Evolutionary conservation across 345 rosid genomes (phyloP).

Genomic region (Brassica carinata): DNA sequence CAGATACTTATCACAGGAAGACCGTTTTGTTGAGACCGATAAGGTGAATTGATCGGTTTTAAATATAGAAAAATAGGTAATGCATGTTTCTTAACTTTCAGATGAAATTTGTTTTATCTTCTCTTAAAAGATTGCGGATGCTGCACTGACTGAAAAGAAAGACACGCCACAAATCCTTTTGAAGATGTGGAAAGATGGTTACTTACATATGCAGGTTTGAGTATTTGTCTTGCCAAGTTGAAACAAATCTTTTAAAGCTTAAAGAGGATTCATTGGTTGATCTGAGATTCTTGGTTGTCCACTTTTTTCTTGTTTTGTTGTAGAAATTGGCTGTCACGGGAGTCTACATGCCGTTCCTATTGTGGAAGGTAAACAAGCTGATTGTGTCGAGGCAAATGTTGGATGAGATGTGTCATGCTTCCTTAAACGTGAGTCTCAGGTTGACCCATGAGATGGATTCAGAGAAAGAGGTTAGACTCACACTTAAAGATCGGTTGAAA

Average conservation of each 20-base stretch:
- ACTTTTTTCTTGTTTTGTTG: conserved; percentile 1
- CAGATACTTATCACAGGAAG: conserved; percentile 58
- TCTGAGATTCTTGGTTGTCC: not conserved
- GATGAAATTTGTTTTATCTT: not conserved
- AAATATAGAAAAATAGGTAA: not conserved
- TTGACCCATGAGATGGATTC: conserved; percentile 59
- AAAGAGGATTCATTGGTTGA: not conserved
- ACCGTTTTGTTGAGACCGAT: conserved; percentile 66
- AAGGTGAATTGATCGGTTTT: conserved; percentile 48
- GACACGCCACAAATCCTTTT: conserved; percentile 61
- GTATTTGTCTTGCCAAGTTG: not conserved
- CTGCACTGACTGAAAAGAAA: conserved; percentile 68
- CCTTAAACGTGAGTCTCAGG: conserved; percentile 70
- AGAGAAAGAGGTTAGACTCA: conserved; percentile 62
- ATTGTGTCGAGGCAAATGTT: conserved; percentile 50
- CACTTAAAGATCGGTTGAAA: not conserved
- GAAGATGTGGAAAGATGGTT: conserved; percentile 82
- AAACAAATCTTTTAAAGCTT: not conserved
- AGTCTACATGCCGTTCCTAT: conserved; percentile 42
- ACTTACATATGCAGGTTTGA: conserved; percentile 83
- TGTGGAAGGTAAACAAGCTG: conserved; percentile 79
- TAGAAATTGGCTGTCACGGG: conserved; percentile 64
- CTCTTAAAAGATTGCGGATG: conserved; percentile 60
- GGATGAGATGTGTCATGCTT: conserved; percentile 87
- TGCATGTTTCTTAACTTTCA: conserved; percentile 3